Conservation (phyloP, 2,329 filamentous ascomycete genomes). For the Byssochlamys sp. region DNA sequence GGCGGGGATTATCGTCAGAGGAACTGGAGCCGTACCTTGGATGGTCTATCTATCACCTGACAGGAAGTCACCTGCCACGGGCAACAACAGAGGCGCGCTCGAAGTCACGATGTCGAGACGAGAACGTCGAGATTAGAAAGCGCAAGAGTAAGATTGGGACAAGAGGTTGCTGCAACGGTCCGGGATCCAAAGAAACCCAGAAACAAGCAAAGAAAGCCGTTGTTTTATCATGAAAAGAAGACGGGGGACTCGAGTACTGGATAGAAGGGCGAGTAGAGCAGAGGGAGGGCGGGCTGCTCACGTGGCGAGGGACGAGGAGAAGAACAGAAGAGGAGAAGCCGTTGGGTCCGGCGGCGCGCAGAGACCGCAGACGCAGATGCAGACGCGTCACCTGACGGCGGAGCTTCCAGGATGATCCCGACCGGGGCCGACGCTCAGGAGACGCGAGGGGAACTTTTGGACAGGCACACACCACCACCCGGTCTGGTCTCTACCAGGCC, state of each 20-base stretch:
- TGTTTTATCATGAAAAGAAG: background rate
- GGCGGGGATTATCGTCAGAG: slow-evolving; percentile 10
- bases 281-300: slow-evolving; percentile 29
- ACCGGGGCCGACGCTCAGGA: background rate
- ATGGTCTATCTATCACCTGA: slow-evolving; percentile 36
- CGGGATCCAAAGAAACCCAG: background rate
- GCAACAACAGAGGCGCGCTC: slow-evolving; percentile 24
- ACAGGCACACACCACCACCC: background rate
- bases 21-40: slow-evolving; percentile 24
- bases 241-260: slow-evolving; percentile 2
- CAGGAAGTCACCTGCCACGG: slow-evolving; percentile 35
- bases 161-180: slow-evolving; percentile 8
- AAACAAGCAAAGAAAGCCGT: slow-evolving; percentile 1
- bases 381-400: slow-evolving; percentile 24
- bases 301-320: slow-evolving; percentile 26
- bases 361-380: slow-evolving; percentile 18
- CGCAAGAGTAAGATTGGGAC: slow-evolving; percentile 3
- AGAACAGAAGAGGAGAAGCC: slow-evolving; percentile 12
- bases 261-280: slow-evolving; percentile 19
- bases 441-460: background rate
- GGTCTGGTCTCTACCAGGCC: background rate
- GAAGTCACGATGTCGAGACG: slow-evolving; percentile 19
- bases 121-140: slow-evolving; percentile 3
- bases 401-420: slow-evolving; percentile 3
- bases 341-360: slow-evolving; percentile 10